A percentile compares a stretch with the other conserved stretches of the same genome.
Conservation (phyloP, 2,329 filamentous ascomycete species). For the Pseudopyricularia cyperi region DNA sequence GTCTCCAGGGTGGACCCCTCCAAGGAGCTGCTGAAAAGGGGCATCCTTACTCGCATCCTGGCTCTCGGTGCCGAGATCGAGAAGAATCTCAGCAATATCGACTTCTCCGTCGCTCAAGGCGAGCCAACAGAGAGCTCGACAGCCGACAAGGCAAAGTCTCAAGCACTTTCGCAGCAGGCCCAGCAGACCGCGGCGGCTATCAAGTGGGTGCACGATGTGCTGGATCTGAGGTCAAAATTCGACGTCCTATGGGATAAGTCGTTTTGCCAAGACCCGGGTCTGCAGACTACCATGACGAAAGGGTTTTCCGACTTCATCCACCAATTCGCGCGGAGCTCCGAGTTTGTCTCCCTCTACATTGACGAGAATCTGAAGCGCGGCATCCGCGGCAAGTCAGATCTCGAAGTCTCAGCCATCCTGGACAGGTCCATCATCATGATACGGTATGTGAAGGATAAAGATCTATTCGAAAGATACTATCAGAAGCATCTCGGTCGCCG, state of each 20-base stretch:
- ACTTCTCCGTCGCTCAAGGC: constrained; percentile 35
- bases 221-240: constrained; percentile 78
- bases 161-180: constrained; percentile 44
- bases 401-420: constrained; percentile 69
- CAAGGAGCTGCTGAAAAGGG: constrained; percentile 56
- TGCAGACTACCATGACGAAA: constrained; percentile 72
- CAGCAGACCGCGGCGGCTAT: constrained; percentile 79
- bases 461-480: constrained; percentile 94
- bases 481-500: constrained; percentile 90
- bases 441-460: constrained; percentile 80
- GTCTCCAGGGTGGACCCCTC: constrained; percentile 64
- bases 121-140: constrained; percentile 26
- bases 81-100: constrained; percentile 42
- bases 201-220: constrained; percentile 88
- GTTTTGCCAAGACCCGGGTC: constrained; percentile 60
- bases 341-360: constrained; percentile 92
- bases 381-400: constrained; percentile 83
- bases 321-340: constrained; percentile 68
- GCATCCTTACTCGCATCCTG: constrained; percentile 61
- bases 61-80: constrained; percentile 79
- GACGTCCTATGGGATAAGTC: constrained; percentile 64
- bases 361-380: constrained; percentile 93
- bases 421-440: constrained; percentile 84
- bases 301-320: constrained; percentile 95
- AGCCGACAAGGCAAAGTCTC: constrained; percentile 26